Conservation (phyloP, 192 early-diverging fungal genomes). For the Coemansia sp. region DNA sequence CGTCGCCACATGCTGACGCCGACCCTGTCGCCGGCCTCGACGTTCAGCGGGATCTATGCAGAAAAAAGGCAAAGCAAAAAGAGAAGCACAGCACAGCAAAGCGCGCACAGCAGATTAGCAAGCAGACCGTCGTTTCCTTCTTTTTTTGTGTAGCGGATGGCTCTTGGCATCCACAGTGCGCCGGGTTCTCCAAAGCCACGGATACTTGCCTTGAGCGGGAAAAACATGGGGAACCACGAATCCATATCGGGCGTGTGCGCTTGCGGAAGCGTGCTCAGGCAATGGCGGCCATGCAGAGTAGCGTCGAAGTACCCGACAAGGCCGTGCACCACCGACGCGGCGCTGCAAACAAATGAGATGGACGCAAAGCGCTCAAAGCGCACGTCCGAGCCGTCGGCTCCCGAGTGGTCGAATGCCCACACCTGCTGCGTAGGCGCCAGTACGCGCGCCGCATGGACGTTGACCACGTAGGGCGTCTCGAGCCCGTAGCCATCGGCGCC, state of each 20-base stretch:
- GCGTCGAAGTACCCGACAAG: constrained; percentile 97
- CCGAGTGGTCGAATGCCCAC: constrained; percentile 86
- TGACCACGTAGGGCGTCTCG: constrained; percentile 98
- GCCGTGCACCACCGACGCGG: constrained; percentile 78
- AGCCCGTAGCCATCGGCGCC: constrained; percentile 65
- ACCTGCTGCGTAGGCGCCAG: constrained; percentile 67
- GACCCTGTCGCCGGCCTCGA: constrained; percentile 59
- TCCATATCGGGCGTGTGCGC: constrained; percentile 93
- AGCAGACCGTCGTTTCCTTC: no score
- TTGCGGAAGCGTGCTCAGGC: constrained; percentile 73
- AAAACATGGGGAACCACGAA: constrained; percentile 98
- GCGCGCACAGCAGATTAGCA: constrained; percentile 12
- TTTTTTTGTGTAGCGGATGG: neutral
- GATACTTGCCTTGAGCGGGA: constrained; percentile 66
- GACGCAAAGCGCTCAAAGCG: constrained; percentile 49
- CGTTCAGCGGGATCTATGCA: constrained; percentile 58
- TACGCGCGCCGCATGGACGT: constrained; percentile 73
- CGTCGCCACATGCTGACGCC: constrained; percentile 82
- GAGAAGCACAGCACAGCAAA: neutral
- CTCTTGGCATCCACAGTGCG: neutral
- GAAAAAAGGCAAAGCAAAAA: constrained; percentile 8
- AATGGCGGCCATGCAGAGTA: constrained; percentile 80
- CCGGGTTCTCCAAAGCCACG: neutral
- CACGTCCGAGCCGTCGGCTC: constrained; percentile 23
- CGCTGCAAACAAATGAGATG: constrained; percentile 55